A percentile compares a stretch with the other conserved stretches of the same genome.
phyloP scores from a whole-genome alignment of 2,329 filamentous ascomycete genomes.

The Phialophora tarda region DNA sequence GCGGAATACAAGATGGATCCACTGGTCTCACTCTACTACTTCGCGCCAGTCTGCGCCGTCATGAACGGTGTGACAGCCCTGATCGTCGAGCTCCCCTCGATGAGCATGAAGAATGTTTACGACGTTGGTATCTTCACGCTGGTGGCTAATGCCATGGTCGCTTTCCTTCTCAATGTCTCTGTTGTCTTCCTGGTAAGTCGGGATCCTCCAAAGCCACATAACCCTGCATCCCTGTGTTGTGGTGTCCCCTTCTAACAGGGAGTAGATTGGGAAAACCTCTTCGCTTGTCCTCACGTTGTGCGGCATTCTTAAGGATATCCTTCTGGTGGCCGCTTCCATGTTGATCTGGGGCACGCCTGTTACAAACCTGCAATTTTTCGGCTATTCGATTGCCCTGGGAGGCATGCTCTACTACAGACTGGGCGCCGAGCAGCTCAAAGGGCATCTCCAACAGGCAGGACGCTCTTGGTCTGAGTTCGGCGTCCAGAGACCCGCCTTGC shows the following conservation, averaged over 20 bases:
- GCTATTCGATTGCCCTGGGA: conserved; percentile 73
- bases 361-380: conserved; percentile 72
- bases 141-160: conserved; percentile 74
- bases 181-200: conserved; percentile 80
- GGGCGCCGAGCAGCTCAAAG: conserved; percentile 76
- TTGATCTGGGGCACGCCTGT: conserved; percentile 78
- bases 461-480: conserved; percentile 89
- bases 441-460: conserved; percentile 72
- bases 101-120: conserved; percentile 70
- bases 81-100: conserved; percentile 69
- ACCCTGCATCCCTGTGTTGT: conserved; percentile 82
- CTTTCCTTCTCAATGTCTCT: conserved; percentile 80
- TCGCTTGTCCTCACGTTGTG: conserved; percentile 83
- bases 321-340: conserved; percentile 77
- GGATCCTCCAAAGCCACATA: conserved; percentile 45
- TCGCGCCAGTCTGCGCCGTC: conserved; percentile 79
- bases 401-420: conserved; percentile 73
- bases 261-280: conserved; percentile 83
- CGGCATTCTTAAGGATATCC: conserved; percentile 85
- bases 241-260: conserved; percentile 55
- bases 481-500: conserved; percentile 73
- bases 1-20: conserved; percentile 88
- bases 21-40: conserved; percentile 87
- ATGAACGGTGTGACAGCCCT: conserved; percentile 77
- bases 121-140: conserved; percentile 70